Evolutionary conservation across 2,329 filamentous ascomycete genomes (phyloP).

Genomic region (Botrytis squamosa): DNA sequence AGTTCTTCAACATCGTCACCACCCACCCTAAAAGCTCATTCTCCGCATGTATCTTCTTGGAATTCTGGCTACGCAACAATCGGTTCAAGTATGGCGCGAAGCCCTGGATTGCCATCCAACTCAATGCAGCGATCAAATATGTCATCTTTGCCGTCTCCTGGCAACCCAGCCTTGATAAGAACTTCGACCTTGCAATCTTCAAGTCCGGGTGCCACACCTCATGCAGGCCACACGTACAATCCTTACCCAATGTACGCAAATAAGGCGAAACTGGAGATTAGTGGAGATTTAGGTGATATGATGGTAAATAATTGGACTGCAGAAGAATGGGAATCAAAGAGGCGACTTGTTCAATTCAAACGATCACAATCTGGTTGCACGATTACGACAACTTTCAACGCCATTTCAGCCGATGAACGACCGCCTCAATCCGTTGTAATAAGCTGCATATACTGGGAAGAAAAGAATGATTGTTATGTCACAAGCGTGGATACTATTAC

Average conservation of each 20-base stretch:
- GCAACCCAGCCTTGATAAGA: constrained; percentile 62
- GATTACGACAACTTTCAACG: constrained; percentile 75
- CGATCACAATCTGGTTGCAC: constrained; percentile 79
- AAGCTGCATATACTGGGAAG: constrained; percentile 96
- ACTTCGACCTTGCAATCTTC: constrained; percentile 63
- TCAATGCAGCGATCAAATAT: constrained; percentile 27
- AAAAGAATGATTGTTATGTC: constrained; percentile 86
- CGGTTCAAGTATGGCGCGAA: constrained; percentile 44
- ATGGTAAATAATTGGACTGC: constrained; percentile 83
- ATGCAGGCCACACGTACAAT: constrained; percentile 39
- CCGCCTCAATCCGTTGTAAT: constrained; percentile 86
- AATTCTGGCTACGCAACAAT: constrained; percentile 48
- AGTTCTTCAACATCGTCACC: constrained; percentile 43
- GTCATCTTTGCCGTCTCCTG: constrained; percentile 33
- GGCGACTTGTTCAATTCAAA: constrained; percentile 85
- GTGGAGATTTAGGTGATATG: constrained; percentile 70
- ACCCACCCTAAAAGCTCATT: constrained; percentile 47
- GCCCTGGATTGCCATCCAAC: constrained; percentile 43
- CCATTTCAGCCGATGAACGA: constrained; percentile 76
- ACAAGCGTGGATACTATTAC: constrained; percentile 97
- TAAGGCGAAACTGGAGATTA: constrained; percentile 82
- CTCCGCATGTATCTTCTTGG: constrained; percentile 49
- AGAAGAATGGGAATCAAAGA: constrained; percentile 75
- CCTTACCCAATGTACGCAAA: constrained; percentile 69
- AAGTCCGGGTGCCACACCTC: constrained; percentile 46